phyloP scores from a whole-genome alignment of 140 eudicot species.

The Bidens hawaiensis region DNA sequence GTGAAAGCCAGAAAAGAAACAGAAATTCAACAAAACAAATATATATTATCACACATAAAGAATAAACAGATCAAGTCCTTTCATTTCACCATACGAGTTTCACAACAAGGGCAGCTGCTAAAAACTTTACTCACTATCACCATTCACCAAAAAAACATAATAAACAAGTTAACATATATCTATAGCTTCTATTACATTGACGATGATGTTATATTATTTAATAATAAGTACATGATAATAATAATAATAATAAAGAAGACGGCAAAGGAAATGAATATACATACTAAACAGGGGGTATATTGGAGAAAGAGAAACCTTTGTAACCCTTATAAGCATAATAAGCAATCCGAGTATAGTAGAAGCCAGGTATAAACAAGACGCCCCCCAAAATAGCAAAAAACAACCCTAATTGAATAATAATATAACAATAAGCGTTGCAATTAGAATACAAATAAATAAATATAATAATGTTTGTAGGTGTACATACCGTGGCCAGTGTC shows the following conservation, averaged over 20 bases:
- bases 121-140: neutral
- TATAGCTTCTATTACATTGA: slow-evolving; percentile 28
- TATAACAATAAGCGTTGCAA: neutral
- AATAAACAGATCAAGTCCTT: neutral
- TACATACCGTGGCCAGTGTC: slow-evolving; percentile 76
- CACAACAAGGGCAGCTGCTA: too few species aligned
- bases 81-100: neutral
- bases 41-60: too few species aligned
- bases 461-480: too few species aligned
- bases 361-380: slow-evolving; percentile 80
- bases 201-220: slow-evolving; percentile 7
- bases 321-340: slow-evolving; percentile 95
- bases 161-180: neutral
- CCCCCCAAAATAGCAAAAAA: slow-evolving; percentile 84
- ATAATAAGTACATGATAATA: too few species aligned
- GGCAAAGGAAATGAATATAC: slow-evolving; percentile 26
- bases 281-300: slow-evolving; percentile 70
- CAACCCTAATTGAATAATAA: slow-evolving; percentile 41
- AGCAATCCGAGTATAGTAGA: slow-evolving; percentile 86
- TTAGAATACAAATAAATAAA: too few species aligned
- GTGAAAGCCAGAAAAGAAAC: too few species aligned
- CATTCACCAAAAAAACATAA: too few species aligned
- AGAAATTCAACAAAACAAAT: neutral
- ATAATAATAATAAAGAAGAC: slow-evolving; percentile 3
- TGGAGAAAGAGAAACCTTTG: slow-evolving; percentile 84